These are phyloP conservation scores for Neopestalotiopsis clavispora DNA, from an alignment of 2,329 filamentous ascomycete genomes.

Conservation along the genomic window DNA sequence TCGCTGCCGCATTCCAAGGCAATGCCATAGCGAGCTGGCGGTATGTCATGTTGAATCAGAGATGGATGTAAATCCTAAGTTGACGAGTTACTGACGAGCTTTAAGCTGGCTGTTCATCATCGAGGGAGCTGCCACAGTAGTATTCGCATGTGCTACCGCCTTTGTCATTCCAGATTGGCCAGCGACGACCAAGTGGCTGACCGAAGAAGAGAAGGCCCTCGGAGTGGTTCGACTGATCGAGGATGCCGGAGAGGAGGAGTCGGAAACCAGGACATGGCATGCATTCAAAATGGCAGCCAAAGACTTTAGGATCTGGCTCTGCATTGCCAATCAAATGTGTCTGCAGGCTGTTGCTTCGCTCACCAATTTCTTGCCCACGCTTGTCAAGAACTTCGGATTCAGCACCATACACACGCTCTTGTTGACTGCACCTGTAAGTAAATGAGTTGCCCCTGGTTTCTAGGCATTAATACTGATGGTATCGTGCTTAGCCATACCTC, in stretches of 20 bases:
- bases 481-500: conserved; percentile 27
- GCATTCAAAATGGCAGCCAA: conserved; percentile 33
- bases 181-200: conserved; percentile 7
- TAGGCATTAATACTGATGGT: not conserved
- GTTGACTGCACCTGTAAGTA: conserved; percentile 30
- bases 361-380: conserved; percentile 38
- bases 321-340: conserved; percentile 32
- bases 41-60: conserved; percentile 37
- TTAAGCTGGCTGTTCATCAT: conserved; percentile 12
- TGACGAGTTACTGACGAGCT: not conserved
- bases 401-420: conserved; percentile 32
- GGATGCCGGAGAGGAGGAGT: conserved; percentile 26
- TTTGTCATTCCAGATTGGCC: conserved; percentile 16
- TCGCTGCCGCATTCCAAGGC: conserved; percentile 57
- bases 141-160: not conserved
- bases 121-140: conserved; percentile 9
- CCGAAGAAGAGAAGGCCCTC: not conserved
- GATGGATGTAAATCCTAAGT: no score
- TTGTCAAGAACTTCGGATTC: conserved; percentile 35
- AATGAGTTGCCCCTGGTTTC: no score
- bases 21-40: conserved; percentile 53
- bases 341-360: conserved; percentile 35
- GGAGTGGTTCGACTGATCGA: conserved; percentile 22
- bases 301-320: conserved; percentile 33
- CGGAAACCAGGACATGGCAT: conserved; percentile 25